Evolutionary conservation across 371 early-diverging fungal species (phyloP), one percentile per base, ranked within the genome.

Genomic region (Apophysomyces variabilis): DNA sequence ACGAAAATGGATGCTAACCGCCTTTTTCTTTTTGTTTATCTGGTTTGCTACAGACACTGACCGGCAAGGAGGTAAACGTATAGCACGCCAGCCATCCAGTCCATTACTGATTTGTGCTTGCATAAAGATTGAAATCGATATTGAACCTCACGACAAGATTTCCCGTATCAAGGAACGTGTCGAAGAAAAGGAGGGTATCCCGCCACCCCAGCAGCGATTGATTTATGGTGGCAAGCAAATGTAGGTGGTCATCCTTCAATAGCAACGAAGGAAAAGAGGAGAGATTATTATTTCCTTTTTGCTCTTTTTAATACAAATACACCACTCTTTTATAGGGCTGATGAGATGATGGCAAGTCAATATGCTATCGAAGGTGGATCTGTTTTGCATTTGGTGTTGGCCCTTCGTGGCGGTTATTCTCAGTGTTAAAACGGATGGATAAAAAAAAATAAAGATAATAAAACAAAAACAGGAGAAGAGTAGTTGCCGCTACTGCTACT

Each of bases 111-210:
- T 5, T n/a, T 46, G 38, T 35, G 16, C 43, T 56, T 47, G 12
- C 5, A 47, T 14, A n/a, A 73, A 97, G 95, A 93, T 97, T 73
- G 95, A 95, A 71, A 91, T 97, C 64, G 96, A 95, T 76, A 92
- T 96, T 72, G 96, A 97, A 73, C 86, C 88, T 35, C 85, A 85
- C 70, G 95, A 94, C 76, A 92, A 93, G 90, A 91, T 96, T 74
- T 79, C 90, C 45, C 87, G 93, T 62, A 93, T 99, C 83, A 97
- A 97, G 79, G 94, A 96, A 66, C 87, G 91, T 67, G 90, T 98
- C 45, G 96, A 97, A 71, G 96, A 95, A 76, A 96, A 96, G 83
- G 97, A 97, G 77, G 98, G 97, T 60, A 99, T 98, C 65, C 98
- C 98, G 9, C 98, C 98, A 18, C 88, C 90, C 32, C 98, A 98